Evolutionary conservation across 192 early-diverging fungal genomes (phyloP), one percentile per base, ranked within the genome.

Genomic region (Linnemannia elongata): DNA sequence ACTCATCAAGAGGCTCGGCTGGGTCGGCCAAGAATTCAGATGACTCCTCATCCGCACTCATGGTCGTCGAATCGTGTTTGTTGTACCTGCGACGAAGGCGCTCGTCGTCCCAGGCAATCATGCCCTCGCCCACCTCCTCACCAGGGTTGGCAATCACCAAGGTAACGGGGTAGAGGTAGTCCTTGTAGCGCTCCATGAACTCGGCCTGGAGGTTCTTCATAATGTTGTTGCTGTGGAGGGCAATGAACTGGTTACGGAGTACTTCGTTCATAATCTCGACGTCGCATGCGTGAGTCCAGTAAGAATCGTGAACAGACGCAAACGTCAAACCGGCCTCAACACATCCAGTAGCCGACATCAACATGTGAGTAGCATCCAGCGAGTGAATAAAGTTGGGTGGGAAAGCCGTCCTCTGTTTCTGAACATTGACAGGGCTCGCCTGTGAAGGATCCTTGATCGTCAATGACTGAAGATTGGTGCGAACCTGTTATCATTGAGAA

Each of bases 381-480:
- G 97, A 98, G 89, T 99, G 98, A 85, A 99, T 96, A 91, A 97
- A 99, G 92, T 99, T 99, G 38, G 98, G 98, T 52, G 98, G 98
- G 92, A 99, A 99, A 3, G 98, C 98, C 3, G 96, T 96, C 55
- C 95, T 94, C 87, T 99, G 98, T 91, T 98, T 99, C 74, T 92
- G 91, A 20, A 94, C 85, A 91, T 99, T 97, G 36, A 98, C 97
- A 27, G 97, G 96, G 39, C 95, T 89, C 24, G 92, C 89, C 47
- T 90, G 89, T 71, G 92, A 90, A 3, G 91, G 81, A 88, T 99
- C 97, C 36, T 81, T 82, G 55, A 99, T 91, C 17, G 89, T 92
- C 42, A 98, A 89, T 38, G 92, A 93, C 89, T 98, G 97, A 60
- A 98, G 89, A 18, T 92, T 79, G 24, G 98, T 99, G n/a, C 88